Evolutionary conservation across 345 rosid species (phyloP), one percentile per base, ranked within the genome.

Genomic region (Ceriops tagal): DNA sequence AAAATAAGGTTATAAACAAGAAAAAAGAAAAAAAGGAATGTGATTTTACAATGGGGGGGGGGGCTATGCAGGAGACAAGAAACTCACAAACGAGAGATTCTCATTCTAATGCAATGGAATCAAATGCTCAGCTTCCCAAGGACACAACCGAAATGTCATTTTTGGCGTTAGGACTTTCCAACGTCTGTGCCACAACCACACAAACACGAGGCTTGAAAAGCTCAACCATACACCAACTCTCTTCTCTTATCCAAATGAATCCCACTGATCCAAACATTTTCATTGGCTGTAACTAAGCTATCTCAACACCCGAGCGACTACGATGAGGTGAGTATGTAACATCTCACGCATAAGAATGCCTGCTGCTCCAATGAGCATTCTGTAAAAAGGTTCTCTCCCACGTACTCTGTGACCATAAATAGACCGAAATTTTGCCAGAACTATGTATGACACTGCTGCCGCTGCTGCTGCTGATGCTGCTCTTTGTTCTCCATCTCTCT

Each of bases 401-500:
- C 61, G 56, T 71, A 56, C 55, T 51, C 66, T 26, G 21, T 4
- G 30, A 52, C 27, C 10, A 35, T 16, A 21, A 37, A 68, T 69
- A 26, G 24, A 34, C 47, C 34, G 1, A 8, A 67, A 65, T 47
- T 53, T 64, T 60, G 65, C 73, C 27, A 75, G 52, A 70, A 71
- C 84, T 86, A 85, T 83, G 73, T 68, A 69, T 61, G 73, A 79
- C 76, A 82, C 63, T 32, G 6, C 55, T 51, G 21, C 21, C 16
- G 6, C 22, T 51, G 55, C 55, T 51, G 53, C 53, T 51, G 6
- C 22, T 51, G 55, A 62, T 72, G 83, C 75, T 72, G 83, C 68
- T 81, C 92, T 79, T 80, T 80, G 56, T 77, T 83, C 75, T 92
- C 99, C 35, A 90, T 76, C 65, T 85, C 88, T 72, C 79, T 87